These are phyloP conservation scores for Ophiostoma tasmaniense DNA, from an alignment of 2,329 filamentous ascomycete genomes.

Conservation along the genomic window DNA sequence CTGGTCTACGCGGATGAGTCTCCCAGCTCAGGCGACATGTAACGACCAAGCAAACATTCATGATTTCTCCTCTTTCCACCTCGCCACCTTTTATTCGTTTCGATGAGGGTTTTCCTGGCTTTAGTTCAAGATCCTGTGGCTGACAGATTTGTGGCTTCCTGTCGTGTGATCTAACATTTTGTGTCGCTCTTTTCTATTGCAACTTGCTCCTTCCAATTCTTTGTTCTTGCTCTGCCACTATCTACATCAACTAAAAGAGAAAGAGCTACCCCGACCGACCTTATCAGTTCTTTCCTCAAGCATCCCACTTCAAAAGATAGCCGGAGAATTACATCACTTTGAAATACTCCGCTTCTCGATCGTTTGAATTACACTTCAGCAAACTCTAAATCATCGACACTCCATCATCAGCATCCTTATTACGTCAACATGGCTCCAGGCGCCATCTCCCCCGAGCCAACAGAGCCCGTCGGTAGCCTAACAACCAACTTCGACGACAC, in stretches of 20 bases:
- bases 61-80: neutral
- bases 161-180: neutral
- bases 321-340: neutral
- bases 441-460: constrained; percentile 41
- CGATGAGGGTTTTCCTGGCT: neutral
- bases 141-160: neutral
- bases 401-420: neutral
- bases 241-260: neutral
- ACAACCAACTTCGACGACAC: constrained; percentile 79
- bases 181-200: neutral
- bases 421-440: constrained; percentile 44
- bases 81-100: neutral
- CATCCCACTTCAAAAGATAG: neutral
- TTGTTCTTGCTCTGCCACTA: neutral
- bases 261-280: neutral
- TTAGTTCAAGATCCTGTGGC: neutral
- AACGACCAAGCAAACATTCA: neutral
- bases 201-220: neutral
- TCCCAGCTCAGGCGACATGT: neutral
- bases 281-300: neutral
- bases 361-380: neutral
- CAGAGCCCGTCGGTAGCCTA: constrained; percentile 40
- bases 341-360: neutral
- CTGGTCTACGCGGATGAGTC: neutral
- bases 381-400: neutral